Evolutionary conservation across 2,329 filamentous ascomycete genomes (phyloP), one percentile per base, ranked within the genome.

Genomic region (Penicillium aurantiogriseum): DNA sequence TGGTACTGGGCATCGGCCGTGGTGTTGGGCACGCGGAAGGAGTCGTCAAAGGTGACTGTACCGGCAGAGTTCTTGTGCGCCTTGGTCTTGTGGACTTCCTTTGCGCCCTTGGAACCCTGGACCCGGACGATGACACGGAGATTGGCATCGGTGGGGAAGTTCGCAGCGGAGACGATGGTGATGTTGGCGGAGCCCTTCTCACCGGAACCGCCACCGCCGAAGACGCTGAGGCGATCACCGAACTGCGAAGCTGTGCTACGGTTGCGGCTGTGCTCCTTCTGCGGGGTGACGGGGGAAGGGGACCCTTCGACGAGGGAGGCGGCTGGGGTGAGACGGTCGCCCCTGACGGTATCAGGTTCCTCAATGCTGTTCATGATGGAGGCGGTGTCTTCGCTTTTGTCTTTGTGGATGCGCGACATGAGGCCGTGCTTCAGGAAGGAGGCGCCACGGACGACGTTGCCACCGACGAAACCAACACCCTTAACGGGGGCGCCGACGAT

Each of bases 401-500:
- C 85, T 73, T 90, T 90, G 71, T 86, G 66, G 55, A 73, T 64
- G 23, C 73, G 72, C 19, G 65, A 69, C 62, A 88, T 88, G 75
- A 97, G 87, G 19, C 91, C 91, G 59, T 91, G 89, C 64, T 90
- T 89, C 63, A 99, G 81, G 81, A 97, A 97, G 0, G 90, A 92
- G 6, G 92, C 94, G 45, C 92, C 93, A 73, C 90, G 95, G 63
- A 91, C 87, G 35, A 97, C 91, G 38, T 89, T 88, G 57, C 91
- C 89, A 38, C 91, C 92, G 38, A 89, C 88, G 56, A 87, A 89
- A 31, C 90, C 90, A 36, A 89, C 87, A 33, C 92, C 92, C 78
- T 97, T 97, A 75, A 99, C 88, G n/a, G 94, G 95, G 19, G 88
- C 94, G 38, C 93, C 93, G 29, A 97, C 90, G 58, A 99, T 92